Evolutionary conservation across 352 stramenopile genomes (phyloP), one percentile per base, ranked within the genome.

Genomic region (Pythium apleroticum): DNA sequence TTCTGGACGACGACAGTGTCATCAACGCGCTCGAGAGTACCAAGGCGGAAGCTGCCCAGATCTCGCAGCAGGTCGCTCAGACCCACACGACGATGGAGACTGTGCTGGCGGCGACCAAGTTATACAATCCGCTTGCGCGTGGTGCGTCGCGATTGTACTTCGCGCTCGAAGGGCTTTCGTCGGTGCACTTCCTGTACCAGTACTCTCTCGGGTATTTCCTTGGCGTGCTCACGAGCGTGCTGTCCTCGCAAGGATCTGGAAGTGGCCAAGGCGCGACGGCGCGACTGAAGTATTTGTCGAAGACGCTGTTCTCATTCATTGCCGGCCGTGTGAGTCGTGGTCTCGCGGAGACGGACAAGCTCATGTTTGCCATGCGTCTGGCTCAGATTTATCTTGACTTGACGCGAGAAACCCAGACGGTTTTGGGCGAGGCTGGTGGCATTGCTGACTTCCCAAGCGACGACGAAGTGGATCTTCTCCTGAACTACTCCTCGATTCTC

Each of bases 151-250:
- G 84, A 20, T 63, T 98, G 3, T 98, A 96, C 71, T 98, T 98
- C 68, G 81, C 92, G 19, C 66, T 98, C 39, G 97, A 98, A 49
- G 93, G 85, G 27, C 84, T 99, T 46, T 91, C 89, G 35, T 91
- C 96, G n/a, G 87, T 99, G 24, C 96, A 98, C 76, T 99, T 98
- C 67, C 75, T 99, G 45, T 99, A 99, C 78, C 97, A 99, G 72
- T 99, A 98, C 72, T 99, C 93, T 63, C 80, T 99, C 0, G 83
- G 89, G n/a, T 98, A 98, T 57, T 99, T 99, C 74, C 89, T 99
- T 48, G 85, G 85, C n/a, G 85, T 99, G 30, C 75, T 99, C 24
- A 87, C 94, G 10, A 88, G 90, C 65, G 96, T 99, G 24, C 79
- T 99, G 14, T 65, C 75, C 10, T 69, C 77, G 17, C 43, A 50